phyloP scores from a whole-genome alignment of 2,329 filamentous ascomycete species.

The Aureobasidium sp. region DNA sequence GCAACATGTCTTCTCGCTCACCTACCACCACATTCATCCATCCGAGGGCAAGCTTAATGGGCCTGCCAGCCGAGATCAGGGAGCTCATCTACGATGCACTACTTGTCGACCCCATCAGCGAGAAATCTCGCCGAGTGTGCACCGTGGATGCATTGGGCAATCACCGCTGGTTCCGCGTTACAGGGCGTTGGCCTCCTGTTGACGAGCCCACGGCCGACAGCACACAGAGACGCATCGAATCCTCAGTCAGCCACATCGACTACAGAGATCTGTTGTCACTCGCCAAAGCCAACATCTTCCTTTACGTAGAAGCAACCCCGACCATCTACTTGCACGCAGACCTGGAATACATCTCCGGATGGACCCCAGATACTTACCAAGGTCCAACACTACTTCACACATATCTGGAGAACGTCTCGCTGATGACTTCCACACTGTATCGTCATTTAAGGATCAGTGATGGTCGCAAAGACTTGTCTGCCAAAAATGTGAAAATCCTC shows the following conservation, averaged over 20 bases:
- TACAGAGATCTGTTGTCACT: not conserved
- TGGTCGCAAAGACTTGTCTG: not conserved
- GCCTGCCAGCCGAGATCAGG: not conserved
- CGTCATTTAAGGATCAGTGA: not conserved
- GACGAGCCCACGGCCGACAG: not conserved
- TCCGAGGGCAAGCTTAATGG: not conserved
- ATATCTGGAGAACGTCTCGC: not conserved
- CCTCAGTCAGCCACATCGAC: not conserved
- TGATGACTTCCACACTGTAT: not conserved
- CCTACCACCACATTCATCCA: not conserved
- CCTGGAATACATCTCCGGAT: not conserved
- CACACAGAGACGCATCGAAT: not conserved
- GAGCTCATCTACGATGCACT: not conserved
- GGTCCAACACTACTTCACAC: not conserved
- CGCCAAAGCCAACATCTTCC: not conserved
- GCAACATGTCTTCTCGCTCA: too few relatives aligned
- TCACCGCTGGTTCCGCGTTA: not conserved
- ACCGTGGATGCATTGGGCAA: not conserved
- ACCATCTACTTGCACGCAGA: not conserved
- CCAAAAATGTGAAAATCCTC: not conserved
- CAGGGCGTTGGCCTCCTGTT: rapidly evolving
- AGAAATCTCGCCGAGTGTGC: not conserved
- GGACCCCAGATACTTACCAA: not conserved
- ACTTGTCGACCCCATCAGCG: not conserved
- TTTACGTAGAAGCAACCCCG: not conserved